These are phyloP conservation scores for Podospora comata DNA, from an alignment of 495 filamentous ascomycete species.

Conservation along the genomic window DNA sequence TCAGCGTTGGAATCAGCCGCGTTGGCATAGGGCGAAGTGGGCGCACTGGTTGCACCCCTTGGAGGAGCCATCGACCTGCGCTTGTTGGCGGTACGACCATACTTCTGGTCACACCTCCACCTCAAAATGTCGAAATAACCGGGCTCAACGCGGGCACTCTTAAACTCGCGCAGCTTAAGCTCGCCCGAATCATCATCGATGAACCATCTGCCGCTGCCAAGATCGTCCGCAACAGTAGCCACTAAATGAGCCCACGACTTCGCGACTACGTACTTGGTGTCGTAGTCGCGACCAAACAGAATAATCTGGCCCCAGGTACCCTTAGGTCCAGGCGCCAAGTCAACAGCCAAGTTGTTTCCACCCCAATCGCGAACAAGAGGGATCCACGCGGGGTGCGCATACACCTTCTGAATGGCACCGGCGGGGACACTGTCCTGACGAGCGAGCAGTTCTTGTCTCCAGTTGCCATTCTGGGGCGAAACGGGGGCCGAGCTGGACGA, in stretches of 20 bases:
- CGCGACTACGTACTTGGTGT: conserved; percentile 95
- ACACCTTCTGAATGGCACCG: conserved; percentile 83
- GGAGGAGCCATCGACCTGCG: conserved; percentile 39
- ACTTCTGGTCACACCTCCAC: conserved; percentile 92
- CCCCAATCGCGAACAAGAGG: conserved; percentile 96
- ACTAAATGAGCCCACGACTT: conserved; percentile 90
- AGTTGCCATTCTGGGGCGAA: conserved; percentile 59
- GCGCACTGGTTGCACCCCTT: conserved; percentile 39
- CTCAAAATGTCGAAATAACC: conserved; percentile 90
- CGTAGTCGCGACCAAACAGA: conserved; percentile 94
- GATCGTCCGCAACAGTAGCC: conserved; percentile 82
- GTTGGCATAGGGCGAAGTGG: conserved; percentile 53
- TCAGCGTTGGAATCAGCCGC: conserved; percentile 47
- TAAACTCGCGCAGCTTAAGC: conserved; percentile 89
- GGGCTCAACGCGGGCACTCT: conserved; percentile 82
- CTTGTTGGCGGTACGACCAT: conserved; percentile 61
- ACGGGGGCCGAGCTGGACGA: conserved; percentile 38
- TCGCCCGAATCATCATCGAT: conserved; percentile 91
- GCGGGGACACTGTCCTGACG: conserved; percentile 87
- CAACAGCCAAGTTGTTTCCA: conserved; percentile 92
- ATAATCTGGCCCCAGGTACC: conserved; percentile 97
- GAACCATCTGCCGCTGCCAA: conserved; percentile 78
- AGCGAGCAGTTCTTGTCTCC: conserved; percentile 80
- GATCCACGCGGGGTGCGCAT: conserved; percentile 94
- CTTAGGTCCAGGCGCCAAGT: conserved; percentile 85